A percentile compares a stretch with the other conserved stretches of the same genome.
Conservation (phyloP, 2,329 filamentous ascomycete genomes). For the Colletotrichum chrysophilum region DNA sequence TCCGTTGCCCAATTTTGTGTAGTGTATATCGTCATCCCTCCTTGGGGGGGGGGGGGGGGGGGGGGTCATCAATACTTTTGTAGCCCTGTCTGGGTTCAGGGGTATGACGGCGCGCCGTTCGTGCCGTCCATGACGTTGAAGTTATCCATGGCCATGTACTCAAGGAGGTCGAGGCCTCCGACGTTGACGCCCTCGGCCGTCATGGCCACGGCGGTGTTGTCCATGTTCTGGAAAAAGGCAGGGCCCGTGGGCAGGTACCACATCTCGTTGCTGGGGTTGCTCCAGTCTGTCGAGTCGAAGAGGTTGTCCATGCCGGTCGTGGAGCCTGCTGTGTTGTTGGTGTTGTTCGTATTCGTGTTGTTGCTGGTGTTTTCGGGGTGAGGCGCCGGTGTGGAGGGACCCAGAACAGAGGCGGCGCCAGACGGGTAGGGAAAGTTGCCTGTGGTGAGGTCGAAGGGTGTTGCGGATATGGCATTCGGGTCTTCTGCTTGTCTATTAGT, state of each 20-base stretch:
- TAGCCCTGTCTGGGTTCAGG: conserved; percentile 5
- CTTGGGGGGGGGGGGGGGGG: neutral
- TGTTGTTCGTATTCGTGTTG: conserved; percentile 28
- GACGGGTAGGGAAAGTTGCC: conserved; percentile 60
- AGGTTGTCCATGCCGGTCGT: conserved; percentile 36
- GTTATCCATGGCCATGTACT: conserved; percentile 69
- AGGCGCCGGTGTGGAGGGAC: conserved; percentile 55
- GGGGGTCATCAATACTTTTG: neutral
- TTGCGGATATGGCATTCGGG: conserved; percentile 60
- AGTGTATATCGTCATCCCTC: neutral
- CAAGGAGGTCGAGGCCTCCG: conserved; percentile 69
- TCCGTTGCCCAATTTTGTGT: neutral
- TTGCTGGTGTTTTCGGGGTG: conserved; percentile 32
- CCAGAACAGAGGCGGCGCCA: conserved; percentile 52
- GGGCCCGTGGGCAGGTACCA: conserved; percentile 71
- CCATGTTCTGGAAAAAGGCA: conserved; percentile 69
- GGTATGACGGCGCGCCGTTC: conserved; percentile 3
- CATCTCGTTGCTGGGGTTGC: conserved; percentile 62
- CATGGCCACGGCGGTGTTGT: conserved; percentile 66
- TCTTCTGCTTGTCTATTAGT: conserved; percentile 12
- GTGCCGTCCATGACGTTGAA: conserved; percentile 36
- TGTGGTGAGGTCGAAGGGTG: conserved; percentile 63
- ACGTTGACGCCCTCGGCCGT: conserved; percentile 72
- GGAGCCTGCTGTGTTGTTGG: conserved; percentile 21
- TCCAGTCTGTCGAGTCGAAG: conserved; percentile 58